A percentile compares a stretch with the other conserved stretches of the same genome.
Conservation (phyloP, 1,284 basidiomycete genomes). For the Tremellales sp. region DNA sequence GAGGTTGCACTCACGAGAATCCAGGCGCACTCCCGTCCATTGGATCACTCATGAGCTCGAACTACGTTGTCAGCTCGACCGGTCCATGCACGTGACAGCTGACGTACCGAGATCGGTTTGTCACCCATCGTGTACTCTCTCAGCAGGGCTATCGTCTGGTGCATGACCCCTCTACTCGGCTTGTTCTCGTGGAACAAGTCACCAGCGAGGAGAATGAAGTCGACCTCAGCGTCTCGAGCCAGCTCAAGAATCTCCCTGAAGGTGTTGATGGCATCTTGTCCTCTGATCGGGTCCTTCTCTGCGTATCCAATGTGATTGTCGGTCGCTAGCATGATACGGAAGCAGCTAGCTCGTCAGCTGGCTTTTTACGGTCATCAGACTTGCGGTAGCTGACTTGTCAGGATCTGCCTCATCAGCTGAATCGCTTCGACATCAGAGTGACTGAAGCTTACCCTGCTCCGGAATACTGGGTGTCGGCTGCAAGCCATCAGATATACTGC, state of each 20-base stretch:
- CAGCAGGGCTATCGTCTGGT: slow-evolving; percentile 80
- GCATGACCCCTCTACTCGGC: slow-evolving; percentile 83
- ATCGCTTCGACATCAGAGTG: slow-evolving; percentile 9
- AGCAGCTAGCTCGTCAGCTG: slow-evolving; percentile 46
- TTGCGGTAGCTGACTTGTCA: slow-evolving; percentile 23
- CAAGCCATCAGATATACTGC: background rate
- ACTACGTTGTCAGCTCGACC: slow-evolving; percentile 44
- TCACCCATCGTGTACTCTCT: slow-evolving; percentile 88
- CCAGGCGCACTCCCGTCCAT: slow-evolving; percentile 78
- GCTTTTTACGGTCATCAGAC: too few species aligned
- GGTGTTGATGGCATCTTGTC: slow-evolving; percentile 91
- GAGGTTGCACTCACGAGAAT: slow-evolving; percentile 62
- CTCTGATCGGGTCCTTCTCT: slow-evolving; percentile 90
- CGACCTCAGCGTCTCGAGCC: slow-evolving; percentile 83
- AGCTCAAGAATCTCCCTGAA: slow-evolving; percentile 91
- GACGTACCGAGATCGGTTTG: slow-evolving; percentile 60
- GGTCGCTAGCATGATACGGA: slow-evolving; percentile 81
- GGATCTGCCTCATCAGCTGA: slow-evolving; percentile 16
- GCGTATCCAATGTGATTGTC: slow-evolving; percentile 95
- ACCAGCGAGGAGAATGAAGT: slow-evolving; percentile 89
- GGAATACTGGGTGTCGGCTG: slow-evolving; percentile 32
- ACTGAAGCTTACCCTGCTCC: slow-evolving; percentile 22
- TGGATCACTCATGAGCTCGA: slow-evolving; percentile 90
- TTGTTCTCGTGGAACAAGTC: slow-evolving; percentile 98
- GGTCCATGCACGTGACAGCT: background rate